Evolutionary conservation across 805 yeast species (phyloP), one percentile per base, ranked within the genome.

Genomic region (Ascoidea tarda): DNA sequence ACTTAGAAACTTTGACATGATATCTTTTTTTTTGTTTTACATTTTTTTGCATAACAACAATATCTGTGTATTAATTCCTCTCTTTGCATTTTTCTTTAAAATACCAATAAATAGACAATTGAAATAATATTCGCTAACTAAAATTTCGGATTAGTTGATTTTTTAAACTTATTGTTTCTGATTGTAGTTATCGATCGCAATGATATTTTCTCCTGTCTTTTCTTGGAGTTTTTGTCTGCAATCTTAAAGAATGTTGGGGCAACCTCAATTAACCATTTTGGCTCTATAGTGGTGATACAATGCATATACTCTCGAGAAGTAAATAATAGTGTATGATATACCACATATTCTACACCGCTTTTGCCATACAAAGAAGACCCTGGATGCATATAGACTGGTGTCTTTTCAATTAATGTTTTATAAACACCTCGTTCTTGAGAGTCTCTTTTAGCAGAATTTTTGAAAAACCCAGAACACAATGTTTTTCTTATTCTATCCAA

Each of bases 261-360:
- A 64, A 66, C 66, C 65, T 83, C 77, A 49, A 79, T 68, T 38
- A 91, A 69, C 96, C 96, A 87, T 56, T 73, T 74, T 0, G 96
- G 86, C 51, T 88, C 89, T 44, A 93, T 79, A n/a, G 77, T 76
- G 16, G 90, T 84, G 33, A 84, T 82, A 59, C 88, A 88, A 53
- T 93, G 85, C 96, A 91, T 88, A 62, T 86, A 93, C 71, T 91
- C 98, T 62, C 82, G 81, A 14, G 85, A 77, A 0, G 99, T 91
- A 58, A 88, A 72, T 33, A 89, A 77, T 51, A 89, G 72, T 38
- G 89, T 85, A 61, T 89, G 89, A 61, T 87, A 90, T 6, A 91
- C 65, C 48, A 89, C 84, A 67, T 87, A 87, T 55, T 85, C 91
- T 47, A 71, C 74, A 53, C 69, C 70, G 45, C 74, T 76, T 53